These are phyloP conservation scores for Hemisphaericaspora xylanilytica DNA, from an alignment of 1,139 yeast genomes.

Conservation along the genomic window DNA sequence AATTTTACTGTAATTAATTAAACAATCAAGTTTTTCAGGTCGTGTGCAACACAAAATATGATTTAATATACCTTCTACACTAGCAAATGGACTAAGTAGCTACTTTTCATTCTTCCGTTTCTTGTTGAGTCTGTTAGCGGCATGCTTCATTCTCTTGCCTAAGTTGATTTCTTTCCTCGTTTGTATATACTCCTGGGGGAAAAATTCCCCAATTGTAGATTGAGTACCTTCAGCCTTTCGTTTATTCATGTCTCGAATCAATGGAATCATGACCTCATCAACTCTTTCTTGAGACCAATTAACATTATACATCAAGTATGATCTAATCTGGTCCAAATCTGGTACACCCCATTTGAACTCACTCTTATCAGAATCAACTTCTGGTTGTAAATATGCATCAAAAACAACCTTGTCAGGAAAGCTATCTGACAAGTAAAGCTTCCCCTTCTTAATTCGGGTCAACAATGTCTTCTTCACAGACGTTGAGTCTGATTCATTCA, in stretches of 20 bases:
- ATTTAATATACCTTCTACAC: not conserved
- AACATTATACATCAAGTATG: constrained; percentile 65
- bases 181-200: constrained; percentile 50
- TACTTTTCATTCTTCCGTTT: constrained; percentile 7
- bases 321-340: constrained; percentile 72
- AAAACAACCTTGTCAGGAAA: constrained; percentile 73
- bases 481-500: constrained; percentile 18
- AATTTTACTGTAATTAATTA: no score
- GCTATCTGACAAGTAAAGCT: constrained; percentile 56
- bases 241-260: constrained; percentile 74
- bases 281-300: constrained; percentile 79
- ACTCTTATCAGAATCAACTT: constrained; percentile 77
- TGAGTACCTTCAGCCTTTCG: constrained; percentile 55
- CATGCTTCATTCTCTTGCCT: constrained; percentile 61
- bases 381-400: constrained; percentile 75
- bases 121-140: constrained; percentile 50
- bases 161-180: constrained; percentile 43
- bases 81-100: not conserved
- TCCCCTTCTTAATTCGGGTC: constrained; percentile 55
- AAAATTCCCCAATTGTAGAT: constrained; percentile 57
- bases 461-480: constrained; percentile 48
- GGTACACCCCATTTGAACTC: constrained; percentile 90
- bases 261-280: constrained; percentile 86
- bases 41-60: not conserved
- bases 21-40: not conserved